These are phyloP conservation scores for Penicillium goetzii DNA, from an alignment of 495 filamentous ascomycete species.

Conservation along the genomic window DNA sequence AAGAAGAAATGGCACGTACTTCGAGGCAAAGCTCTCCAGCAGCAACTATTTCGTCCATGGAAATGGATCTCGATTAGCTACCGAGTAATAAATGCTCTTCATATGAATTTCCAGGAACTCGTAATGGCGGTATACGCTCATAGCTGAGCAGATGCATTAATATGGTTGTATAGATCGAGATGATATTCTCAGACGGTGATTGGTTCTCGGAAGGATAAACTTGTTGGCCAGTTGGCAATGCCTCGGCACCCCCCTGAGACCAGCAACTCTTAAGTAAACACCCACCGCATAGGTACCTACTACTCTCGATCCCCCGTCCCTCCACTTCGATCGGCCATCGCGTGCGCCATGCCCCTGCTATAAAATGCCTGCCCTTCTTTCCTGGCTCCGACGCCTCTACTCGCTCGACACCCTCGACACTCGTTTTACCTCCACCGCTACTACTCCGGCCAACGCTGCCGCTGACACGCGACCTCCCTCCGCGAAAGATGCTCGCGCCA, in stretches of 20 bases:
- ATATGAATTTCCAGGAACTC: neutral
- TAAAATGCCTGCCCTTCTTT: conserved; percentile 43
- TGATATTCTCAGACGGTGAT: conserved; percentile 15
- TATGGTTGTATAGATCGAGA: conserved; percentile 13
- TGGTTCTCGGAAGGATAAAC: neutral
- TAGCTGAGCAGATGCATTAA: neutral
- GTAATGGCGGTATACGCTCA: neutral
- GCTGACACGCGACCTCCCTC: conserved; percentile 49
- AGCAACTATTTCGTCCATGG: neutral
- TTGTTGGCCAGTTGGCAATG: conserved; percentile 7
- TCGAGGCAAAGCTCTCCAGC: neutral
- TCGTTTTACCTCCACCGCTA: conserved; percentile 76
- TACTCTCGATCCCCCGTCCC: conserved; percentile 13
- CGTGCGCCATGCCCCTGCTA: conserved; percentile 38
- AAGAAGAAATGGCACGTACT: neutral
- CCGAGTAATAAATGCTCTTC: no score
- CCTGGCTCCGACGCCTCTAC: conserved; percentile 61
- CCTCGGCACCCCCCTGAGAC: conserved; percentile 19
- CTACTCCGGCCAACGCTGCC: conserved; percentile 61
- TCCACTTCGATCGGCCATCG: conserved; percentile 7
- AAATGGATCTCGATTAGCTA: neutral
- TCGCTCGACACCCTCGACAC: conserved; percentile 92
- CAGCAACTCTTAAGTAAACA: neutral
- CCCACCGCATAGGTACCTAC: neutral
- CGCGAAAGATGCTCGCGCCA: conserved; percentile 51